Percentiles rank a stretch among this genome's conserved stretches.
Conservation (phyloP, 2,329 filamentous ascomycete genomes). For the Xylaria sp. region DNA sequence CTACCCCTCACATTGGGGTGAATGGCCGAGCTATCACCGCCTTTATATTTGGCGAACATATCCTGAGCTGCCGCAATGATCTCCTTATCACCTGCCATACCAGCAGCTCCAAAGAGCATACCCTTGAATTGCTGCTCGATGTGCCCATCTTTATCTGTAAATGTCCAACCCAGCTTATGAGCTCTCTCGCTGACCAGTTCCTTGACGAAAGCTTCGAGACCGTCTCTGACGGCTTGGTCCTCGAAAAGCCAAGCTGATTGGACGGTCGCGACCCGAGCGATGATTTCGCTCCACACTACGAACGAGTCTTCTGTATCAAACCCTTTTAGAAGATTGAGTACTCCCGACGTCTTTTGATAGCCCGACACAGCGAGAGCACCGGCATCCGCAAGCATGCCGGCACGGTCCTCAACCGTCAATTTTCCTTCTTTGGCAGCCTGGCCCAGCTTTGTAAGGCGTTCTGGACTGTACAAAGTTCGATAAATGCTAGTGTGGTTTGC, state of each 20-base stretch:
- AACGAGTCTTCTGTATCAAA: slow-evolving; percentile 89
- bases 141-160: slow-evolving; percentile 85
- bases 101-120: slow-evolving; percentile 86
- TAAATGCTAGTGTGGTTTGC: slow-evolving; percentile 94
- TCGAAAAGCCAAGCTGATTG: slow-evolving; percentile 91
- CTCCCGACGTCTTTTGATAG: slow-evolving; percentile 91
- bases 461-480: slow-evolving; percentile 86
- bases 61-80: slow-evolving; percentile 85
- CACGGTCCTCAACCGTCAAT: slow-evolving; percentile 87
- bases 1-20: slow-evolving; percentile 91
- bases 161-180: slow-evolving; percentile 88
- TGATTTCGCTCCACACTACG: slow-evolving; percentile 94
- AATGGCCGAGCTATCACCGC: slow-evolving; percentile 81
- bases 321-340: slow-evolving; percentile 85
- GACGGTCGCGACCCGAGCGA: slow-evolving; percentile 80
- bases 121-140: slow-evolving; percentile 95
- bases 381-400: slow-evolving; percentile 94
- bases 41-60: slow-evolving; percentile 88
- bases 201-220: slow-evolving; percentile 84
- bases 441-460: slow-evolving; percentile 87
- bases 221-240: slow-evolving; percentile 76
- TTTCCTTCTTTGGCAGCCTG: slow-evolving; percentile 83
- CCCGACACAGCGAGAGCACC: slow-evolving; percentile 89
- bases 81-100: slow-evolving; percentile 80
- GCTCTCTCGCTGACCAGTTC: slow-evolving; percentile 81